phyloP scores from a whole-genome alignment of 441 rosid species.

The Syzygium malaccense region DNA sequence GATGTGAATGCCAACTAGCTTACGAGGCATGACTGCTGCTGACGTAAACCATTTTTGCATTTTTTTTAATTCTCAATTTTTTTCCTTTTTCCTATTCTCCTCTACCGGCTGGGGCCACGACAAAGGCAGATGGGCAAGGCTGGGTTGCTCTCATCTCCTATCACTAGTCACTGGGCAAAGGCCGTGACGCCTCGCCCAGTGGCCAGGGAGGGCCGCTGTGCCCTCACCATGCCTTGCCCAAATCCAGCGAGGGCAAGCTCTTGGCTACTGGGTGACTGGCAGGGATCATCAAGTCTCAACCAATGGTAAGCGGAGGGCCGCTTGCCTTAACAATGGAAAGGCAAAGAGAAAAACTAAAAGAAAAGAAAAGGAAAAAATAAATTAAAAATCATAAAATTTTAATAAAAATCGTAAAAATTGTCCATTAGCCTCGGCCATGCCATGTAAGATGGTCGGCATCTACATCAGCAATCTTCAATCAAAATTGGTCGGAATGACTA shows the following conservation, averaged over 20 bases:
- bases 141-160: neutral
- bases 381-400: neutral
- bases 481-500: neutral
- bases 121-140: accelerated
- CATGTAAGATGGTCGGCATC: accelerated
- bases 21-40: neutral
- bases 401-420: neutral
- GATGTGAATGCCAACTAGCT: accelerated
- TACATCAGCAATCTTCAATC: accelerated
- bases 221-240: too few relatives aligned
- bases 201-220: too few relatives aligned
- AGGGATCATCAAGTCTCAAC: too few relatives aligned
- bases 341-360: too few relatives aligned
- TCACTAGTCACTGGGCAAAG: neutral
- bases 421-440: accelerated
- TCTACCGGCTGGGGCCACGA: accelerated
- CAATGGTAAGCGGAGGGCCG: too few relatives aligned
- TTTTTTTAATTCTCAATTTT: neutral
- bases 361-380: neutral
- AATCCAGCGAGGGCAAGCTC: too few relatives aligned
- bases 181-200: accelerated
- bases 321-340: neutral
- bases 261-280: too few relatives aligned
- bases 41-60: accelerated
- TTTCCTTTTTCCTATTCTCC: neutral